These are phyloP conservation scores for Beauveria caledonica DNA, from an alignment of 2,329 filamentous ascomycete genomes.

Conservation along the genomic window DNA sequence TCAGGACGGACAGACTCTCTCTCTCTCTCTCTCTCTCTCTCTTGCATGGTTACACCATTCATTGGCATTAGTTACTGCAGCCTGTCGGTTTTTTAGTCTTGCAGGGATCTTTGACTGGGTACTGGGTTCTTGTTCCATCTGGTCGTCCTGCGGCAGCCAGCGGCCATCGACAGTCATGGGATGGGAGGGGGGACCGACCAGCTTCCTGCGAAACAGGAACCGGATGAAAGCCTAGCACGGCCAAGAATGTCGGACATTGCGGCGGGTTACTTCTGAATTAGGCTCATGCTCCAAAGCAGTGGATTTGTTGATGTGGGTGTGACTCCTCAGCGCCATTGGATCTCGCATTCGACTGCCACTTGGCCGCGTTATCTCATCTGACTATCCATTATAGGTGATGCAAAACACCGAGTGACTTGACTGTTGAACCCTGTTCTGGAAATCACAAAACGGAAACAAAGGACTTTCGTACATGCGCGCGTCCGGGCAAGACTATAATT, in stretches of 20 bases:
- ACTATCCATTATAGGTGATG: neutral
- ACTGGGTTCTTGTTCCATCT: neutral
- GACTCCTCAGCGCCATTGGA: conserved; percentile 6
- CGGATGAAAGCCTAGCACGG: conserved; percentile 1
- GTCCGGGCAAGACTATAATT: too few species aligned
- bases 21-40: neutral
- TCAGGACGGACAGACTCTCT: neutral
- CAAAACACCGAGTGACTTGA: neutral
- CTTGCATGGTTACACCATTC: conserved; percentile 9
- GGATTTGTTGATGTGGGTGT: conserved; percentile 1
- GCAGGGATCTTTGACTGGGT: conserved; percentile 4
- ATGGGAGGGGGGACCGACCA: neutral
- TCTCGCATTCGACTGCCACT: conserved; percentile 7
- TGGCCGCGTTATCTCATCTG: conserved; percentile 7
- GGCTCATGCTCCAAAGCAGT: conserved; percentile 5
- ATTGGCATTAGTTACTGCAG: neutral
- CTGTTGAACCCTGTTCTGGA: neutral
- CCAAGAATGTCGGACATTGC: conserved; percentile 10
- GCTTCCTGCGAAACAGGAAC: neutral
- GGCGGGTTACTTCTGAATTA: conserved; percentile 4
- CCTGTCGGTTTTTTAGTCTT: neutral
- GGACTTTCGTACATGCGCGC: neutral
- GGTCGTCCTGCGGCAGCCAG: conserved; percentile 5
- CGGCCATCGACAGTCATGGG: conserved; percentile 8
- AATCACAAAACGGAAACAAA: neutral